A percentile compares a stretch with the other conserved stretches of the same genome.
Conservation (phyloP, 1,284 basidiomycete species). For the Jaminaea rosea region DNA sequence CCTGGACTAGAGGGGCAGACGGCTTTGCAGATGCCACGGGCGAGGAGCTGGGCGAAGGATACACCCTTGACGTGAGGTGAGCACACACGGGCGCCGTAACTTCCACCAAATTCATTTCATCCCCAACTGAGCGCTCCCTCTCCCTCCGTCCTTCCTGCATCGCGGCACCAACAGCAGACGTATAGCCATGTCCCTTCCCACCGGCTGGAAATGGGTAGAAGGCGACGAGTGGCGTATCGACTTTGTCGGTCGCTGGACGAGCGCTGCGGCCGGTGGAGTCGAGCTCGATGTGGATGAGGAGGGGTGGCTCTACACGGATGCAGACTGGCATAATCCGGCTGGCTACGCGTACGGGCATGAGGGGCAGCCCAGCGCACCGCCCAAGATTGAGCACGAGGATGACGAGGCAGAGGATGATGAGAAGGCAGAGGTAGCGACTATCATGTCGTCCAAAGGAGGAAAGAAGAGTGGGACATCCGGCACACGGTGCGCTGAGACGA, state of each 20-base stretch:
- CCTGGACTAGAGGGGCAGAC: constrained; percentile 40
- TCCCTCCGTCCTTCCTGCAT: background rate
- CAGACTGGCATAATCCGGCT: constrained; percentile 39
- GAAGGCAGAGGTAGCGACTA: background rate
- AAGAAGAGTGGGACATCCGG: too few relatives aligned
- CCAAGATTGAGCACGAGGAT: background rate
- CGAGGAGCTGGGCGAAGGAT: background rate
- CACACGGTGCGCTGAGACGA: background rate
- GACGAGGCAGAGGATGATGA: background rate
- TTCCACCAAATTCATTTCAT: background rate
- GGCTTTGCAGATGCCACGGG: constrained; percentile 15
- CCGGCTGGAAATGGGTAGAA: constrained; percentile 40
- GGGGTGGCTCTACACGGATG: constrained; percentile 43
- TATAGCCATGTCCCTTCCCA: constrained; percentile 31
- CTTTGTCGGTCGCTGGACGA: constrained; percentile 42
- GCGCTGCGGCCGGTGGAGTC: too few relatives aligned
- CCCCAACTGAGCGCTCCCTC: background rate
- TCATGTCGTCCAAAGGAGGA: background rate
- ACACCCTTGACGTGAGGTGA: constrained; percentile 1
- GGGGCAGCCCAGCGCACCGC: constrained; percentile 7
- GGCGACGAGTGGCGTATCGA: constrained; percentile 47
- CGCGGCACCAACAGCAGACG: constrained; percentile 20
- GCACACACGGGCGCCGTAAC: background rate
- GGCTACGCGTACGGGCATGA: constrained; percentile 37
- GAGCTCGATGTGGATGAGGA: constrained; percentile 36